A percentile compares a stretch with the other conserved stretches of the same genome.
Conservation (phyloP, 805 yeast genomes). For the Candida nonsorbophila region DNA sequence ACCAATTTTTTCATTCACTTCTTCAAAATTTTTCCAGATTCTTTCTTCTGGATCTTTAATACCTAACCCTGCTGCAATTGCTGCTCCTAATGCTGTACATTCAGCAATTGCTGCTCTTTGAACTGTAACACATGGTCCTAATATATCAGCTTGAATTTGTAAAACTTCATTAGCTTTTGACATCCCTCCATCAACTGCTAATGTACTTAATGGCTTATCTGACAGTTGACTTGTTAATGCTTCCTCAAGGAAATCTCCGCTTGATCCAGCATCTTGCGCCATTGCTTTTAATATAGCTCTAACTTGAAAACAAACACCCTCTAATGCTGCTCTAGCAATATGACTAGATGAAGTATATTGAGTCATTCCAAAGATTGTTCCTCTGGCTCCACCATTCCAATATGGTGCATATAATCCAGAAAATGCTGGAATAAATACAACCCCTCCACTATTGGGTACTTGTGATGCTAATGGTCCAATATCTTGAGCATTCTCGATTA, state of each 20-base stretch:
- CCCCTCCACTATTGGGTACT: conserved; percentile 82
- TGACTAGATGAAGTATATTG: conserved; percentile 90
- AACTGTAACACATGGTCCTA: conserved; percentile 82
- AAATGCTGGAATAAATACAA: conserved; percentile 91
- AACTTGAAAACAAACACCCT: conserved; percentile 92
- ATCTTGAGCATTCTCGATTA: conserved; percentile 77
- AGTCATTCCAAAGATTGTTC: conserved; percentile 88
- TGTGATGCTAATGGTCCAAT: conserved; percentile 86
- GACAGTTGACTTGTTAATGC: conserved; percentile 40
- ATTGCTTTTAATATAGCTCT: conserved; percentile 86
- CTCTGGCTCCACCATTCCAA: conserved; percentile 91
- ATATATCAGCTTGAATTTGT: conserved; percentile 89
- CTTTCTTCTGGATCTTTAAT: conserved; percentile 45
- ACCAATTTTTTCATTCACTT: conserved; percentile 45
- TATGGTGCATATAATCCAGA: conserved; percentile 93
- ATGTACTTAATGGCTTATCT: conserved; percentile 40
- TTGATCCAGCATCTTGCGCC: conserved; percentile 76
- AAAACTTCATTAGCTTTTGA: conserved; percentile 84
- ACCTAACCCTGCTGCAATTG: conserved; percentile 86
- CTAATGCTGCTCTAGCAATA: conserved; percentile 90
- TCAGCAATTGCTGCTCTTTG: conserved; percentile 78
- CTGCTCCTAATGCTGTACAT: conserved; percentile 94
- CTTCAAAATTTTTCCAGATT: conserved; percentile 72
- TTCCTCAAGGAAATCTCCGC: conserved; percentile 54
- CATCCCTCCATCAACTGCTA: conserved; percentile 95